Conservation (phyloP, 257 asterid species). For the Rehmannia glutinosa region DNA sequence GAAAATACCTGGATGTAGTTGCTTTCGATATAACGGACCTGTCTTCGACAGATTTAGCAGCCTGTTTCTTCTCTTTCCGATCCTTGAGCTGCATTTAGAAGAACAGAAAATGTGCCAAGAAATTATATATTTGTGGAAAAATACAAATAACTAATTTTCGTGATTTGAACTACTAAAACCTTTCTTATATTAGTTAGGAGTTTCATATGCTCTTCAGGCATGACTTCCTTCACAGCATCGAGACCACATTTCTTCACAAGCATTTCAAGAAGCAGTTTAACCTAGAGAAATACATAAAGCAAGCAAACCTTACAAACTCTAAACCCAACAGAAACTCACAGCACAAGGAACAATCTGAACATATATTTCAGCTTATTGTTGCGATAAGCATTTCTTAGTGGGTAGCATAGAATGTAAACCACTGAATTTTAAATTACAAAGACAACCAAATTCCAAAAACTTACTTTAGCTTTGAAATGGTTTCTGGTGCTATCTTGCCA, state of each 20-base stretch:
- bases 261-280: conserved; percentile 88
- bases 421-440: conserved; percentile 2
- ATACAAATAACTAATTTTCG: neutral
- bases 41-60: conserved; percentile 47
- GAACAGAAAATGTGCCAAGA: neutral
- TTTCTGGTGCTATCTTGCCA: conserved; percentile 80
- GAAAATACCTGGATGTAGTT: conserved; percentile 78
- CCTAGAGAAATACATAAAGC: conserved; percentile 34
- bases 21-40: conserved; percentile 65
- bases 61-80: conserved; percentile 62
- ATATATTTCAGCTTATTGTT: neutral
- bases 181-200: conserved; percentile 91
- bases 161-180: conserved; percentile 33
- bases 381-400: neutral
- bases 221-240: conserved; percentile 83
- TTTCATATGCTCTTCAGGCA: conserved; percentile 95
- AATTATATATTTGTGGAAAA: neutral
- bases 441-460: conserved; percentile 15
- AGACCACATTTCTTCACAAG: conserved; percentile 93
- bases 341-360: neutral
- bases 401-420: conserved; percentile 1
- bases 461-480: conserved; percentile 92
- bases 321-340: neutral
- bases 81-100: conserved; percentile 63
- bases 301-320: conserved; percentile 2